Conservation (phyloP, 208 protist species). For the Endotrypanum monterogeii region DNA sequence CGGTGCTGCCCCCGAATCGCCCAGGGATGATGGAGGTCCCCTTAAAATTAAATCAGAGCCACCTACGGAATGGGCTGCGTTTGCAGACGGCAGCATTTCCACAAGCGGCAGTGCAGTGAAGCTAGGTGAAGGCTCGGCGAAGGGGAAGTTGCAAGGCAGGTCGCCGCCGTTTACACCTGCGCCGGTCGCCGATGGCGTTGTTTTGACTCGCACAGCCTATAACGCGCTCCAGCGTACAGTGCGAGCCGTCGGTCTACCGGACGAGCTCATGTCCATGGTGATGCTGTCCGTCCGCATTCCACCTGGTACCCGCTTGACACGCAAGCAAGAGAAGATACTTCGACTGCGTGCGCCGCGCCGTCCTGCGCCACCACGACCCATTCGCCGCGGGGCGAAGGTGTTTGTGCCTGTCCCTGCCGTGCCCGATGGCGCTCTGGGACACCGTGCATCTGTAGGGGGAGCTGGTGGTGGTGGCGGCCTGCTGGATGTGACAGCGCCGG, state of each 20-base stretch:
- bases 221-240: conserved; percentile 21
- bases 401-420: conserved; percentile 27
- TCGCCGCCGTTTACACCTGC: background rate
- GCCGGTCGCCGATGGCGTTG: background rate
- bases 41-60: background rate
- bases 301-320: conserved; percentile 3
- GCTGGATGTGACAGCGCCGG: conserved; percentile 21
- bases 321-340: conserved; percentile 38
- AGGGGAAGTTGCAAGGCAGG: background rate
- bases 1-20: background rate
- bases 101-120: background rate
- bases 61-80: background rate
- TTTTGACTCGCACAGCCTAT: conserved; percentile 12
- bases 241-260: conserved; percentile 35
- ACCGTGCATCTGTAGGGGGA: conserved; percentile 2
- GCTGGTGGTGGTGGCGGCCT: conserved; percentile 12
- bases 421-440: background rate
- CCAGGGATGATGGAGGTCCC: background rate
- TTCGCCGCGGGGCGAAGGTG: conserved; percentile 74
- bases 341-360: conserved; percentile 45
- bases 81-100: background rate
- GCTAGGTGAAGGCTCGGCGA: background rate
- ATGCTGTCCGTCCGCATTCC: conserved; percentile 14
- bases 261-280: conserved; percentile 46
- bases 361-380: conserved; percentile 50